Evolutionary conservation across 2,329 filamentous ascomycete genomes (phyloP).

Genomic region (Salinomyces thailandicus): DNA sequence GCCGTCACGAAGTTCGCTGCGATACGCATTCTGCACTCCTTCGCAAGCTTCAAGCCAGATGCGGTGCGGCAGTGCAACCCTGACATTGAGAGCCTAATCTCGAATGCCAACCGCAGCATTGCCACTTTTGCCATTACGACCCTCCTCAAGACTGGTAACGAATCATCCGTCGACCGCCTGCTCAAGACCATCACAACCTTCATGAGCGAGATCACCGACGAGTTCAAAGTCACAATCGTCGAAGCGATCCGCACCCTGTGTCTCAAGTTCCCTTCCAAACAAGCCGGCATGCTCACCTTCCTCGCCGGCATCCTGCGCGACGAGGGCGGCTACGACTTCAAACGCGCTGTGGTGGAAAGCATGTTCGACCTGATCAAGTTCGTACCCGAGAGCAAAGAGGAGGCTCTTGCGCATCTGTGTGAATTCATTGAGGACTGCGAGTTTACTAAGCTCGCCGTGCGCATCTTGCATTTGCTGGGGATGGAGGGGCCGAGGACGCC

Average conservation of each 20-base stretch:
- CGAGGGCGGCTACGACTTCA: constrained; percentile 97
- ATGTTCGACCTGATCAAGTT: constrained; percentile 99
- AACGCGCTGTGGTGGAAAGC: constrained; percentile 92
- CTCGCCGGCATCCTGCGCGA: constrained; percentile 92
- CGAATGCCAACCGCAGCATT: constrained; percentile 92
- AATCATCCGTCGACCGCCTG: constrained; percentile 87
- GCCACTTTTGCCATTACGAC: constrained; percentile 98
- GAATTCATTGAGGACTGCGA: constrained; percentile 99
- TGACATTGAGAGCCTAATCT: constrained; percentile 93
- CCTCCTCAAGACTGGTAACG: constrained; percentile 94
- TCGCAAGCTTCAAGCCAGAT: constrained; percentile 90
- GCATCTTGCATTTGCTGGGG: constrained; percentile 87
- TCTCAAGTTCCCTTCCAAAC: constrained; percentile 95
- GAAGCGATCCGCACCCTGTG: constrained; percentile 94
- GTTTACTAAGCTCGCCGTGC: constrained; percentile 93
- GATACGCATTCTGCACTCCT: constrained; percentile 90
- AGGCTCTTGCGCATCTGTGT: constrained; percentile 85
- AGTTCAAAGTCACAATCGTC: constrained; percentile 99
- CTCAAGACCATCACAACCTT: constrained; percentile 99
- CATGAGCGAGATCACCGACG: constrained; percentile 98
- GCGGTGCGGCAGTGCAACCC: constrained; percentile 90
- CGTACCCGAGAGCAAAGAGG: constrained; percentile 73
- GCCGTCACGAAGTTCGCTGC: constrained; percentile 96
- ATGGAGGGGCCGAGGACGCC: constrained; percentile 90
- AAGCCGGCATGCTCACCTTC: constrained; percentile 95